Base-by-base conservation (phyloP, 345 rosid genomes). In the Kandelia obovata region DNA sequence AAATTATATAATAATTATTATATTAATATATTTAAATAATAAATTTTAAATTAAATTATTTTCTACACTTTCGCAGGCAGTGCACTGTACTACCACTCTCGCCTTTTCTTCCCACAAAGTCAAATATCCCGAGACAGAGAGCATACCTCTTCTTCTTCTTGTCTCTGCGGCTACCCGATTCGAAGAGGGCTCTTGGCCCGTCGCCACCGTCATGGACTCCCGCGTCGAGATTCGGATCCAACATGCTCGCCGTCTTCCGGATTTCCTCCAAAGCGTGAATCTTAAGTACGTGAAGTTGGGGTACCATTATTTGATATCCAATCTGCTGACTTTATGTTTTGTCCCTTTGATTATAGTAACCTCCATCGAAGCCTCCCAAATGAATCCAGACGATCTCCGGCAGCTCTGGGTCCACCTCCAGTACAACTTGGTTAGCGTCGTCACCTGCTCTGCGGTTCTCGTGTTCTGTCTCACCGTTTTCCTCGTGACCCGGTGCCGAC, bases 241-340 rank as follows among this genome's bases (percentile, higher is more conserved):
- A 2, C 77, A 67, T 3, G 13, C 21, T 51, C 72, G 64, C 21
- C 46, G 77, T 34, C 63, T 74, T 11, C 77, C 77, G 15, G 77
- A 74, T 30, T 74, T 74, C 72, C 35, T 74, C 2, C 72, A 74
- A 31, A 67, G 72, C 4, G 77, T 74, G n/a, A 74, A 74, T 52
- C 77, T 74, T 68, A 74, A 74, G 72, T 67, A 74, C 49, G 77
- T 74, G 13, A 68, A 74, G 57, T 28, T 74, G 9, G 77, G 77
- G 0, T 74, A 74, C 58, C 77, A 73, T 49, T 73, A 73, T 37
- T 62, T 73, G 10, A 73, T 73, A 61, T 73, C 77, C 11, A 73
- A 74, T 62, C 59, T 74, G 0, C 30, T 68, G 0, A 62, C 72
- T 46, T 49, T 74, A 32, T 68, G 62, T 47, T 30, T 74, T 19